Conservation (phyloP, 83 land plant genomes). For the Diphasiastrum complanatum region DNA sequence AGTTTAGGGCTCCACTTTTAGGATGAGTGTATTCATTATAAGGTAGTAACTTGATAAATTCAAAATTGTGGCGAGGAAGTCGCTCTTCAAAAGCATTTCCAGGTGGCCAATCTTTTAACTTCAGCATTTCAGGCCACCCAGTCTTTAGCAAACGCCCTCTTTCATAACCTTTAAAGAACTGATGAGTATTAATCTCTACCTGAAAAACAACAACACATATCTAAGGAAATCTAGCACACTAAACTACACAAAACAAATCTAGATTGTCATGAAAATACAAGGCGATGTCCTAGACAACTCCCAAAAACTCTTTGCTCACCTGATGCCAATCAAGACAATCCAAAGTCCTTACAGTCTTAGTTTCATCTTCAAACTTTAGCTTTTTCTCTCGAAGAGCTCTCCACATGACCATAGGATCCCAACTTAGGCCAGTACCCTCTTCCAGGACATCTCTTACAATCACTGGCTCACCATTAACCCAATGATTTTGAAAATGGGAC, state of each 20-base stretch:
- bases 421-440: constrained; percentile 58
- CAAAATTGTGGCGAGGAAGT: constrained; percentile 67
- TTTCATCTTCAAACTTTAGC: constrained; percentile 36
- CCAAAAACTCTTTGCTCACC: constrained; percentile 56
- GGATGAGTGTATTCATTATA: constrained; percentile 73
- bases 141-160: constrained; percentile 47
- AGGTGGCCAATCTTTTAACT: constrained; percentile 88
- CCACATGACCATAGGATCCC: constrained; percentile 99
- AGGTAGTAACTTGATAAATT: constrained; percentile 56
- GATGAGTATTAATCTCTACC: constrained; percentile 68
- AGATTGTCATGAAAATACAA: too few species aligned
- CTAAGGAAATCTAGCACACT: too few species aligned
- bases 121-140: constrained; percentile 66
- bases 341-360: constrained; percentile 54
- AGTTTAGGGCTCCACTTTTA: constrained; percentile 54
- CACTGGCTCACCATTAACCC: constrained; percentile 77
- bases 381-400: constrained; percentile 66
- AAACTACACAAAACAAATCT: too few species aligned
- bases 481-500: constrained; percentile 68
- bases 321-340: constrained; percentile 72
- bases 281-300: too few species aligned
- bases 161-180: constrained; percentile 69
- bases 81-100: constrained; percentile 64
- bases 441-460: constrained; percentile 67
- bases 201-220: too few species aligned